phyloP scores from a whole-genome alignment of 2,329 filamentous ascomycete genomes.

The Penicillium paneum region DNA sequence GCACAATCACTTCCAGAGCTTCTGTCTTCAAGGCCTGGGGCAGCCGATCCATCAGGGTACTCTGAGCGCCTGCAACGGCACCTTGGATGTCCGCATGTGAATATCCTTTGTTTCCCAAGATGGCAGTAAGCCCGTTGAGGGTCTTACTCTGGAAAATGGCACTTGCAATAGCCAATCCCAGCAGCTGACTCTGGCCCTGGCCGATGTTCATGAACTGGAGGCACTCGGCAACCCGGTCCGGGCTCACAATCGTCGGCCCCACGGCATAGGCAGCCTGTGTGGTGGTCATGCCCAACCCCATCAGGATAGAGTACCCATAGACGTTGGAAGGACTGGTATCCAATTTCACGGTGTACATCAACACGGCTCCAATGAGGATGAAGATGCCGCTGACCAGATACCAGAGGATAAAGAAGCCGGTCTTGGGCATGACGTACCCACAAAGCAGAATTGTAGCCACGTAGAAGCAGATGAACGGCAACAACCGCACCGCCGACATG shows the following conservation, averaged over 20 bases:
- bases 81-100: not conserved
- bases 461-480: not conserved
- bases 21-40: not conserved
- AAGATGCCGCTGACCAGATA: not conserved
- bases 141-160: slow-evolving; percentile 8
- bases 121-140: not conserved
- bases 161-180: slow-evolving; percentile 14
- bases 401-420: not conserved
- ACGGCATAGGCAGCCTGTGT: not conserved
- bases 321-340: not conserved
- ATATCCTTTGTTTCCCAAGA: not conserved
- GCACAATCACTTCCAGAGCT: not conserved
- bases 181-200: slow-evolving; percentile 7
- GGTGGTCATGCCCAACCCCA: not conserved
- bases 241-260: not conserved
- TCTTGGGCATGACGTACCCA: not conserved
- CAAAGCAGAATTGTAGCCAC: not conserved
- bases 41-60: not conserved
- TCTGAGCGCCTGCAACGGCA: not conserved
- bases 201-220: slow-evolving; percentile 11
- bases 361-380: not conserved
- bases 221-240: not conserved
- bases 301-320: not conserved
- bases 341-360: not conserved
- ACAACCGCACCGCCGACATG: not conserved